Evolutionary conservation across 139 green algal species (phyloP).

Genomic region (Asterochloris erici): DNA sequence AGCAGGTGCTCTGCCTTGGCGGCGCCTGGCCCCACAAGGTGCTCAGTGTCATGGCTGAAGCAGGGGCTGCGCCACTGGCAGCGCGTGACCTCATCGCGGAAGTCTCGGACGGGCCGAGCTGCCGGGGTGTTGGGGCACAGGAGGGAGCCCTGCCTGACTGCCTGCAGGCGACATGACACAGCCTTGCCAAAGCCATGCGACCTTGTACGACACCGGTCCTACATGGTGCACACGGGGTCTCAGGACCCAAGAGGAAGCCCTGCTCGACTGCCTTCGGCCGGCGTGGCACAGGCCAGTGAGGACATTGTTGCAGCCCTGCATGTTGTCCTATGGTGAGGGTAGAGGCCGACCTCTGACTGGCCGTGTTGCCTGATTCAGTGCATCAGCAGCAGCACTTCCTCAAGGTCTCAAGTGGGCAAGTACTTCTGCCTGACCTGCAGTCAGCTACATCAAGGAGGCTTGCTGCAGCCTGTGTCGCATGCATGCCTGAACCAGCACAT

Average conservation of each 20-base stretch:
- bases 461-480: too few relatives aligned
- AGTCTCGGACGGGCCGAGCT: slow-evolving; percentile 41
- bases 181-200: not conserved
- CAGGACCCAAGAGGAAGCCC: slow-evolving; percentile 27
- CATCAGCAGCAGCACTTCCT: too few relatives aligned
- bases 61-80: slow-evolving; percentile 37
- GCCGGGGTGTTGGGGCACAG: slow-evolving; percentile 21
- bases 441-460: too few relatives aligned
- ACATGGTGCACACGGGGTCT: not conserved
- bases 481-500: too few relatives aligned
- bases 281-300: not conserved
- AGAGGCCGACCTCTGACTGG: too few relatives aligned
- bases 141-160: slow-evolving; percentile 23
- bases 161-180: not conserved
- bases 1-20: slow-evolving; percentile 50
- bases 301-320: not conserved
- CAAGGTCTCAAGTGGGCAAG: too few relatives aligned
- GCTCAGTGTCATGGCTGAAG: slow-evolving; percentile 63
- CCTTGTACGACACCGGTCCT: not conserved
- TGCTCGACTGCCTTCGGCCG: slow-evolving; percentile 5
- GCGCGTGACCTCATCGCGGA: slow-evolving; percentile 63
- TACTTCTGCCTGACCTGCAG: too few relatives aligned
- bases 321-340: too few relatives aligned
- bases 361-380: too few relatives aligned
- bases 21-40: slow-evolving; percentile 47